Percentiles rank a stretch among this genome's conserved stretches.
phyloP scores from a whole-genome alignment of 2,329 filamentous ascomycete species.

The Gnomoniopsis smithogilvyi region DNA sequence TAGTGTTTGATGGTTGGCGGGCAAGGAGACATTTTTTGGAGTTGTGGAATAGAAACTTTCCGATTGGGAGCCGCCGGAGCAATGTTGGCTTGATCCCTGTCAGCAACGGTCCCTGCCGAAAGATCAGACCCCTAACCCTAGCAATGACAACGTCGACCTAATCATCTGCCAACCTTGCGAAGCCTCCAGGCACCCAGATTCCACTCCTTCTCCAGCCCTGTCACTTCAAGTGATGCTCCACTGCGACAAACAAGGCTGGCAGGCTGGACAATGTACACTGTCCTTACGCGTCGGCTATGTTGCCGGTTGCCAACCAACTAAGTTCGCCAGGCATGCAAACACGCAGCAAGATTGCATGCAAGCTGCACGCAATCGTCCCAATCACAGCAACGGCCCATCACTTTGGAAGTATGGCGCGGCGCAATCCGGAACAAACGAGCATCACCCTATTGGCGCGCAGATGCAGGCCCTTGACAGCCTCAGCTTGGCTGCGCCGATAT shows the following conservation, averaged over 20 bases:
- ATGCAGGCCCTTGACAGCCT: not conserved
- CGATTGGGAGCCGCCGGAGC: no score
- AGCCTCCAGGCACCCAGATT: not conserved
- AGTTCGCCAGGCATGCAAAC: not conserved
- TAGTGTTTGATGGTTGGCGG: no score
- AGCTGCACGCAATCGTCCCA: slow-evolving; percentile 12
- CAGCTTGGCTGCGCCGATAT: not conserved
- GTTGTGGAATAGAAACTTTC: no score
- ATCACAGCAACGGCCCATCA: not conserved
- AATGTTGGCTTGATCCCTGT: no score
- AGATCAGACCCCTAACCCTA: no score
- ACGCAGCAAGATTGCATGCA: not conserved
- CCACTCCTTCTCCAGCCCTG: not conserved
- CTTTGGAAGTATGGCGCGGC: not conserved
- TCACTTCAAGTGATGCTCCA: no score
- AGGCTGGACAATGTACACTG: not conserved
- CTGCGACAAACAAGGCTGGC: not conserved
- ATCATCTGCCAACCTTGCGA: not conserved
- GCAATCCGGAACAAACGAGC: not conserved
- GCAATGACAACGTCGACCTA: no score
- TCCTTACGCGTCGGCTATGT: not conserved
- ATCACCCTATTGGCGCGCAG: not conserved
- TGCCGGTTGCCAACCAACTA: not conserved
- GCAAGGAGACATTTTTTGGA: no score
- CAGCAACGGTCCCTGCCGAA: no score